Evolutionary conservation across 1,284 basidiomycete genomes (phyloP).

Genomic region (Spongiforma sp.): DNA sequence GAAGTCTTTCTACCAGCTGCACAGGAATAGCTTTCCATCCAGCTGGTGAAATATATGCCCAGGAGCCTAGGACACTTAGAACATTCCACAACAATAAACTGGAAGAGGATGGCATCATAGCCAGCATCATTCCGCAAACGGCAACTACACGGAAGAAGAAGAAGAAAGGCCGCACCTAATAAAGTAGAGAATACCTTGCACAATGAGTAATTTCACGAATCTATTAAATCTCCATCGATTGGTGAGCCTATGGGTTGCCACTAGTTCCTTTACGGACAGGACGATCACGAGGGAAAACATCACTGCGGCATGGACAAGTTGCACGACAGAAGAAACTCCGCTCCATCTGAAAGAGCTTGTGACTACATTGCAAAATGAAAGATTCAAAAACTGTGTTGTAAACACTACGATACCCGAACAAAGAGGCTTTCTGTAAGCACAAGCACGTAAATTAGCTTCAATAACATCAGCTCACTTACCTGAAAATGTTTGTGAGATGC

Average conservation of each 20-base stretch:
- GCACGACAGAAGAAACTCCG: background rate
- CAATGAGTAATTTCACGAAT: conserved; percentile 12
- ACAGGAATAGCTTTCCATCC: no score
- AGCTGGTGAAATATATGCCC: conserved; percentile 1
- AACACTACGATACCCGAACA: background rate
- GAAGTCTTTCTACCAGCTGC: no score
- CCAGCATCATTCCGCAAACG: no score
- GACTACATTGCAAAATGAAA: background rate
- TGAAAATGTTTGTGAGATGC: background rate
- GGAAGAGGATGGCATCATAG: no score
- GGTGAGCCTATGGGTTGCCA: conserved; percentile 11
- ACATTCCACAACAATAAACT: conserved; percentile 15
- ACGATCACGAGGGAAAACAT: conserved; percentile 8
- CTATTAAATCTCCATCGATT: conserved; percentile 10
- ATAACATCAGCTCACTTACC: no score
- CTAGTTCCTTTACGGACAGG: conserved; percentile 7
- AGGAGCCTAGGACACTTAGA: background rate
- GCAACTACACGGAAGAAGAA: background rate
- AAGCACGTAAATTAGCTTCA: no score
- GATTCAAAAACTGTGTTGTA: background rate
- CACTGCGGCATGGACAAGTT: conserved; percentile 5
- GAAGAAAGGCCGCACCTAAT: conserved; percentile 7
- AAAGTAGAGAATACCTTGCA: conserved; percentile 21
- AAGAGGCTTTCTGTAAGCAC: no score
- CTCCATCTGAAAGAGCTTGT: background rate